Base-by-base conservation (phyloP, 352 stramenopile species). In the Phytophthora hibernalis region DNA sequence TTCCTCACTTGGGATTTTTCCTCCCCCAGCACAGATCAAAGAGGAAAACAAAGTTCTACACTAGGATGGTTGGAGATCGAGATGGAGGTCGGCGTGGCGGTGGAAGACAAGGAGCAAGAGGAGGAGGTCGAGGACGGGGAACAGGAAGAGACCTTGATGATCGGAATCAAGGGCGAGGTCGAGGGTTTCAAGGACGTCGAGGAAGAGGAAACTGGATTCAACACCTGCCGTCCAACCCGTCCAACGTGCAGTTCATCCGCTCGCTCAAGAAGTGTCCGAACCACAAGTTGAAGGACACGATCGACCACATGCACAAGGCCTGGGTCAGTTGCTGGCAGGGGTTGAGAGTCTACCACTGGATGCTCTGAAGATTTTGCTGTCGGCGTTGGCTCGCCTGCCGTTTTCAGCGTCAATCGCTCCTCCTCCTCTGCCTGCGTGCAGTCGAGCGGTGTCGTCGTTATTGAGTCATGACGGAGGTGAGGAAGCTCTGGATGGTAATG, bases 281-380 rank as follows among this genome's bases (percentile, higher is more conserved):
- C 2, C 65, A 84, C 15, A 72, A 71, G 18, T 65, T 92, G 12
- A 61, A 69, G 40, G 44, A 73, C 45, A 60, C 68, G 2, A 72
- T 90, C 8, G 54, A 70, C 2, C 58, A 77, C 0, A 44, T 72
- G 35, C 58, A 78, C 24, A 68, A 74, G 42, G 40, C 69, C 33
- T 92, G 83, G 83, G 60, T 65, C 8, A 76, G 70, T 31, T 80
- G 80, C 58, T 92, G 83, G 83, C 70, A 73, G 54, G 65, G 7
- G 68, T 63, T 0, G 65, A 61, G 4, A 57, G 51, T n/a, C 63
- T 92, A 13, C 74, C 79, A 13, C 50, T 60, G 2, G 72, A 76
- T 44, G 74, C 70, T 12, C 26, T 90, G 12, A 68, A 73, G 9
- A 63, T 74, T 4, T 45, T 92, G 22, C 51, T 92, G 38, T 71